phyloP scores from a whole-genome alignment of 2,329 filamentous ascomycete species.

The Escovopsis sp. region DNA sequence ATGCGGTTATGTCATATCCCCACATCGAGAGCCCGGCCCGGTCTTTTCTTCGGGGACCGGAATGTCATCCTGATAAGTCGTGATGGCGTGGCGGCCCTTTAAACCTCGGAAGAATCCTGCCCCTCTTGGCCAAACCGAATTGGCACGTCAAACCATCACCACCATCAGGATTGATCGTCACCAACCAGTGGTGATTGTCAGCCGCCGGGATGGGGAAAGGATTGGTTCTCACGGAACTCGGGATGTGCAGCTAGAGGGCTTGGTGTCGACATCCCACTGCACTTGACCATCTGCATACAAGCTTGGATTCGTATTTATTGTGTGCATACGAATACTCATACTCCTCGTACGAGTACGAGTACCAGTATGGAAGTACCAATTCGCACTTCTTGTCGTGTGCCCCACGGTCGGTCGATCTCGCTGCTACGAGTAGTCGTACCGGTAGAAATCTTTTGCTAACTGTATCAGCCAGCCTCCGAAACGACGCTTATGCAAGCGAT shows the following conservation, averaged over 20 bases:
- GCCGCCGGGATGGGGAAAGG: neutral
- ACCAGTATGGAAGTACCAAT: neutral
- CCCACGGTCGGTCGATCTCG: too few species aligned
- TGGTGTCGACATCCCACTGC: too few species aligned
- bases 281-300: too few species aligned
- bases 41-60: slow-evolving; percentile 4
- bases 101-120: neutral
- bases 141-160: neutral
- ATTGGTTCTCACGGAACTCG: too few species aligned
- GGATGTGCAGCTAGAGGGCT: too few species aligned
- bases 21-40: neutral
- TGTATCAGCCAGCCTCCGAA: too few species aligned
- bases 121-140: slow-evolving; percentile 1
- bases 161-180: neutral
- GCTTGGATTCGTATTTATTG: neutral
- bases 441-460: too few species aligned
- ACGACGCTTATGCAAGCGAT: too few species aligned
- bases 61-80: slow-evolving; percentile 3
- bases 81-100: slow-evolving; percentile 2
- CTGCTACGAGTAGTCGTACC: too few species aligned
- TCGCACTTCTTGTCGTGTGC: too few species aligned
- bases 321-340: too few species aligned
- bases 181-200: slow-evolving; percentile 2
- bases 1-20: slow-evolving; percentile 5
- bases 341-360: too few species aligned